phyloP scores from a whole-genome alignment of 2,329 filamentous ascomycete genomes.

The Tolypocladium ovalisporum region DNA sequence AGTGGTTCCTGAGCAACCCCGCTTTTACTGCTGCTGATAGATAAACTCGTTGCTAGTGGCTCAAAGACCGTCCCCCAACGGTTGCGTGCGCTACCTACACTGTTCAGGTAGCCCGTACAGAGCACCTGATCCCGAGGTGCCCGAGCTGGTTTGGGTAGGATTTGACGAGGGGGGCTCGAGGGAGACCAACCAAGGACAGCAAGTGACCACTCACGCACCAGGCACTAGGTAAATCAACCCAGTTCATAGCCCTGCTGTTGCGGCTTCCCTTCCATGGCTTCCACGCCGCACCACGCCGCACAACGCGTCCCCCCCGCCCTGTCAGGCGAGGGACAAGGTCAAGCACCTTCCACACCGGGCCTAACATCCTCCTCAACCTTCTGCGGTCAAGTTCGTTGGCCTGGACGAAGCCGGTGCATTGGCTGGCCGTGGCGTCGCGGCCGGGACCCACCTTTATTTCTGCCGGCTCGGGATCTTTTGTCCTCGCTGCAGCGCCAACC shows the following conservation, averaged over 20 bases:
- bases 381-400: background rate
- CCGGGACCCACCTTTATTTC: background rate
- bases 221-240: background rate
- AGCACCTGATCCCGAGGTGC: background rate
- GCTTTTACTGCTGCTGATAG: no score
- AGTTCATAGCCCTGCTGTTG: background rate
- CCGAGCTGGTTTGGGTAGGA: background rate
- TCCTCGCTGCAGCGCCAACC: constrained; percentile 5
- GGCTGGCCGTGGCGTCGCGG: background rate
- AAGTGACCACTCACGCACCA: background rate
- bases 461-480: constrained; percentile 11
- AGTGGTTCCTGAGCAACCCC: background rate
- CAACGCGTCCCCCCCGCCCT: no score
- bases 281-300: background rate
- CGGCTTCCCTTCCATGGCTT: background rate
- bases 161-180: background rate
- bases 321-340: no score
- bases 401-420: background rate
- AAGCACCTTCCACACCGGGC: background rate
- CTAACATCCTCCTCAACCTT: background rate
- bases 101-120: no score
- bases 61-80: background rate
- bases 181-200: background rate
- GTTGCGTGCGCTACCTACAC: background rate
- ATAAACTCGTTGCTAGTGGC: background rate